Evolutionary conservation across 2,329 filamentous ascomycete genomes (phyloP).

Genomic region (Metarhizium anisopliae): DNA sequence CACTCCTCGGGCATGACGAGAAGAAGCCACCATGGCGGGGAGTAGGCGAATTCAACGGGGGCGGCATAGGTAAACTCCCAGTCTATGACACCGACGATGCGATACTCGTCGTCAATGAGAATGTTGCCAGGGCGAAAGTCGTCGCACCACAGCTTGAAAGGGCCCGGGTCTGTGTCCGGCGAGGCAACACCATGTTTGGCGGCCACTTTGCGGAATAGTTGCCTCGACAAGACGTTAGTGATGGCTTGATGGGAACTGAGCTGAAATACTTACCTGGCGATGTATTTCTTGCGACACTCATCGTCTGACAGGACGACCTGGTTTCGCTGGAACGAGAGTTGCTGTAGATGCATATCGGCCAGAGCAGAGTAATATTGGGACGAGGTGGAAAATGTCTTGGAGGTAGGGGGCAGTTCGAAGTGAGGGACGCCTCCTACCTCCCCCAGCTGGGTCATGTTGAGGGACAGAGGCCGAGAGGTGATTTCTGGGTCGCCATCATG

Average conservation of each 20-base stretch:
- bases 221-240: too few species aligned
- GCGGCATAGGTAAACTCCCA: conserved; percentile 31
- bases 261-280: not conserved
- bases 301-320: not conserved
- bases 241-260: too few species aligned
- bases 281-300: not conserved
- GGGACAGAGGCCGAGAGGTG: not conserved
- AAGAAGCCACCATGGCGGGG: conserved; percentile 31
- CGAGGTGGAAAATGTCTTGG: too few species aligned
- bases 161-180: not conserved
- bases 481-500: not conserved
- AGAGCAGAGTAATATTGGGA: not conserved
- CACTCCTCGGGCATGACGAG: conserved; percentile 23
- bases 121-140: conserved; percentile 19
- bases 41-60: conserved; percentile 23
- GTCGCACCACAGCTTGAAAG: not conserved
- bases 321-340: not conserved
- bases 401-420: not conserved
- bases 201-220: not conserved
- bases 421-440: not conserved
- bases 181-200: not conserved
- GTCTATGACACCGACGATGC: conserved; percentile 26
- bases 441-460: not conserved
- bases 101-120: conserved; percentile 17
- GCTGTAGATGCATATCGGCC: not conserved